Conservation (phyloP, 176 grass and related monocot species). For the Carex littledalei region DNA sequence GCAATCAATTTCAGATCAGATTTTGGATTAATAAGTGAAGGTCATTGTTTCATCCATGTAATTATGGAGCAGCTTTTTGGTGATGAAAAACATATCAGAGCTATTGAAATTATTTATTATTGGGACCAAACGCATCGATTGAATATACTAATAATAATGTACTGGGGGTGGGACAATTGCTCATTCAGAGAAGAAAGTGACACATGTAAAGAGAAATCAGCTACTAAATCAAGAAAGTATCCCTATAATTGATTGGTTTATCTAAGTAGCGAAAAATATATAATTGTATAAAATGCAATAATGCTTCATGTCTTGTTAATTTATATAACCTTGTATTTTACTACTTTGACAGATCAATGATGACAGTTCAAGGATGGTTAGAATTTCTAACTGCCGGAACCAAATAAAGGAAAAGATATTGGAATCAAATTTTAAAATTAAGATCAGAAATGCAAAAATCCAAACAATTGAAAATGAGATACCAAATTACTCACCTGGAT, state of each 20-base stretch:
- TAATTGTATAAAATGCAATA: neutral
- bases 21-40: neutral
- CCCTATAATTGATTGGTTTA: neutral
- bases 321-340: neutral
- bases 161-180: neutral
- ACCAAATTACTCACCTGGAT: constrained; percentile 49
- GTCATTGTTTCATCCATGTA: constrained; percentile 3
- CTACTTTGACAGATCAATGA: neutral
- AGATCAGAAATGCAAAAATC: neutral
- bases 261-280: neutral
- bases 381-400: neutral
- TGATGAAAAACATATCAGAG: neutral
- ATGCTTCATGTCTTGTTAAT: constrained; percentile 6
- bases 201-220: neutral
- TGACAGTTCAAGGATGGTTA: neutral
- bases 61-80: constrained; percentile 15
- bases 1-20: neutral
- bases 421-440: neutral
- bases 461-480: neutral
- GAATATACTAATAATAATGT: constrained; percentile 12
- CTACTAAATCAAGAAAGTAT: neutral
- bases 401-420: constrained; percentile 17
- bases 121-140: constrained; percentile 27
- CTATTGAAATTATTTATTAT: no score
- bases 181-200: constrained; percentile 23